phyloP scores from a whole-genome alignment of 2,329 filamentous ascomycete genomes.

The Trichophyton simii region DNA sequence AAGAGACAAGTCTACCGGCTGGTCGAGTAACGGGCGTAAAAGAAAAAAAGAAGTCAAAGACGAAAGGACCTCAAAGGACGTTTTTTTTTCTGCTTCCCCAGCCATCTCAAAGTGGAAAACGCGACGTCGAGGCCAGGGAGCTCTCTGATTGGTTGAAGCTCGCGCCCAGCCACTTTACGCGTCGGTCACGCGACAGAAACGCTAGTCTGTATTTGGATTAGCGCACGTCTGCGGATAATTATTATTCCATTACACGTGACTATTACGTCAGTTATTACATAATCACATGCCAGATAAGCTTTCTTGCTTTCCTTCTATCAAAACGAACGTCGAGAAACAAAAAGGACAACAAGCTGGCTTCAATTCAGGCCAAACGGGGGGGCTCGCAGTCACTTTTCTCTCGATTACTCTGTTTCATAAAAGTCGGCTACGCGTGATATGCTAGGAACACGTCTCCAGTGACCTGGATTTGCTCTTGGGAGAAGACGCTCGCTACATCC shows the following conservation, averaged over 20 bases:
- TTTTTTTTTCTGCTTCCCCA: background rate
- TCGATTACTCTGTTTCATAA: background rate
- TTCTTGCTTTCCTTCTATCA: background rate
- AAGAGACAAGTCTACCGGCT: background rate
- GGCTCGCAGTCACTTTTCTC: background rate
- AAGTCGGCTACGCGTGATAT: background rate
- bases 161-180: conserved; percentile 1
- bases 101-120: conserved; percentile 4
- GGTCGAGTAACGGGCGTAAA: background rate
- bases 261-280: background rate
- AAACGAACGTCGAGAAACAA: background rate
- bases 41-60: background rate
- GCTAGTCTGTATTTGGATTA: background rate
- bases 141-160: background rate
- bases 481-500: background rate
- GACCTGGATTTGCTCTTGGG: background rate
- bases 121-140: background rate
- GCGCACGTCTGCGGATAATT: background rate
- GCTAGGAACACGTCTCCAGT: background rate
- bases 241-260: background rate
- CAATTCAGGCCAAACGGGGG: background rate
- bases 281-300: conserved; percentile 4
- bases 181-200: background rate
- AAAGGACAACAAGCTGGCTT: background rate
- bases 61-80: no score